Base-by-base conservation (phyloP, 2,329 filamentous ascomycete species). In the Pyrenophora graminea region DNA sequence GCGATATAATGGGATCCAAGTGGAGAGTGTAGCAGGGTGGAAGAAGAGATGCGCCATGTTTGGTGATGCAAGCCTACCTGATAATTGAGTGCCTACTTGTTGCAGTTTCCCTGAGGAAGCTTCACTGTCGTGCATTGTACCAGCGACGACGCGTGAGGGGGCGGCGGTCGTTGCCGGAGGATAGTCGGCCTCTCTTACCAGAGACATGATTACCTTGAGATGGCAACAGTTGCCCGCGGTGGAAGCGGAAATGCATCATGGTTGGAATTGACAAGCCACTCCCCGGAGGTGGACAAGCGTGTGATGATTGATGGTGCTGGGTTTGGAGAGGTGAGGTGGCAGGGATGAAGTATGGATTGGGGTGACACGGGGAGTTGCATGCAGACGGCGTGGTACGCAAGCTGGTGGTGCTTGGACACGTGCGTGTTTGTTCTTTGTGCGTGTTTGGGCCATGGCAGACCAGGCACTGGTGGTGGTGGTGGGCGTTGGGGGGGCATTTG, bases 1-100 rank as follows among this genome's bases (percentile, higher is more conserved):
- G 51, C 48, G 36, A 40, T 56, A 55, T 44, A 36, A 36, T 43
- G 12, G 31, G 40, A 52, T 41, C 61, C 58, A 63, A 57, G 51
- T 45, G 6, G 36, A 21, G 45, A 50, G 41, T 39, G 48, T 44
- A 27, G 17, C 30, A 23, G 30, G 27, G 31, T 45, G 32, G 12
- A 42, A n/a, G 27, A 23, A 21, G 5, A 5, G 19, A 21, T 5
- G 18, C 12, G 5, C 7, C 27, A 40, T 27, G 12, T 18, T 6
- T 32, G n/a, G 31, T 23, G 6, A 13, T 33, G 37, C 12, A 45
- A 27, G 17, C 37, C 31, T 46, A 37, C 27, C 23, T 30, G 27
- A 5, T 31, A 19, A 13, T 15, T 32, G 13, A 31, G 39, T 23
- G 43, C n/a, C 13, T 46, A 19, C 10, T 39, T 18, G 19, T 41